Percentiles rank a stretch among this genome's conserved stretches.
Conservation (phyloP, 352 stramenopile genomes). For the Blastocystis sp. region DNA sequence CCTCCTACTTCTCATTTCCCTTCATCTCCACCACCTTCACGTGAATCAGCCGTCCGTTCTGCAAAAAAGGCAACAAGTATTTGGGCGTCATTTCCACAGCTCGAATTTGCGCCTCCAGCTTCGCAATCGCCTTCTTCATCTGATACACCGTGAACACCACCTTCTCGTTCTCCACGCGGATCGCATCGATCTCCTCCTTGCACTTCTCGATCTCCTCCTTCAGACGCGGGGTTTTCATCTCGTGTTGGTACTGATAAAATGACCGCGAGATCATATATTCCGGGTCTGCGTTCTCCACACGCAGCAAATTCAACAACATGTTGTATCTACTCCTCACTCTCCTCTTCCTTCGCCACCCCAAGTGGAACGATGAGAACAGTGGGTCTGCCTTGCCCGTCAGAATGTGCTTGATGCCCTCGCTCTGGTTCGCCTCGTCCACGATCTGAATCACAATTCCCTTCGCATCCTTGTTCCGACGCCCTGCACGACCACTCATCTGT, state of each 20-base stretch:
- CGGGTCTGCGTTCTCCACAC: conserved; percentile 90
- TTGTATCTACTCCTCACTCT: conserved; percentile 82
- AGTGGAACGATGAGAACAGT: conserved; percentile 88
- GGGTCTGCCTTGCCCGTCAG: conserved; percentile 82
- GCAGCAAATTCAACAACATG: conserved; percentile 98
- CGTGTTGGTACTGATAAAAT: conserved; percentile 90
- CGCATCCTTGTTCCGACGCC: conserved; percentile 93
- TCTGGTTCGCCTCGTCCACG: conserved; percentile 87
- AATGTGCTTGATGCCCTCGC: conserved; percentile 73
- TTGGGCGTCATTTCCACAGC: conserved; percentile 86
- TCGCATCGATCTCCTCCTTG: conserved; percentile 60
- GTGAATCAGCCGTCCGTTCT: conserved; percentile 84
- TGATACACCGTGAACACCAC: conserved; percentile 84
- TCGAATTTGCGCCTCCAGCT: conserved; percentile 88
- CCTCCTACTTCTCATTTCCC: conserved; percentile 72
- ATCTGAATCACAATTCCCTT: conserved; percentile 97
- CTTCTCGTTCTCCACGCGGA: conserved; percentile 82
- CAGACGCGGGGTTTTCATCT: conserved; percentile 79
- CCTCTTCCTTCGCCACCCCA: conserved; percentile 75
- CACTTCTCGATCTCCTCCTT: conserved; percentile 76
- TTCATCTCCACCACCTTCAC: conserved; percentile 73
- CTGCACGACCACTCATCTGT: conserved; percentile 91
- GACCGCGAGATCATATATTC: conserved; percentile 96
- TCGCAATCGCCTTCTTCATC: conserved; percentile 78
- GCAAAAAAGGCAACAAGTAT: conserved; percentile 87